These are phyloP conservation scores for Aspergillus proliferans DNA, from an alignment of 2,329 filamentous ascomycete genomes.

Conservation along the genomic window DNA sequence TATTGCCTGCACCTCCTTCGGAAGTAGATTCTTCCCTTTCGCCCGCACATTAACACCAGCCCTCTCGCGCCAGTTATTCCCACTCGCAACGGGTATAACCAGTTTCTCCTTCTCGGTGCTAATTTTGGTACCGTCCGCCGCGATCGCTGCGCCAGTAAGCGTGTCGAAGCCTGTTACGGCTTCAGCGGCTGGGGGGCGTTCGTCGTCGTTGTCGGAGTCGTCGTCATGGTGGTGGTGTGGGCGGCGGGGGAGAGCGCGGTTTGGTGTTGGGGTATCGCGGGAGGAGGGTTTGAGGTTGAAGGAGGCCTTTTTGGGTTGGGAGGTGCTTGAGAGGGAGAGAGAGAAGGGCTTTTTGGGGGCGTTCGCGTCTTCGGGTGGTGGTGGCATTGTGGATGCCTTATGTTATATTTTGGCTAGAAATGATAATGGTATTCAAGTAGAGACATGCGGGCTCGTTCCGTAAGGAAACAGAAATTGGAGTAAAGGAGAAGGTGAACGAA, in stretches of 20 bases:
- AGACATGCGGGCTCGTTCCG: neutral
- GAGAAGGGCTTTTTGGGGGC: slow-evolving; percentile 31
- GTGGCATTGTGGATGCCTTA: slow-evolving; percentile 11
- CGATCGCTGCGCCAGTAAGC: slow-evolving; percentile 33
- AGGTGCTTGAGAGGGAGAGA: slow-evolving; percentile 34
- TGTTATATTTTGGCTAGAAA: neutral
- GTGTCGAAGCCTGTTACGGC: slow-evolving; percentile 52
- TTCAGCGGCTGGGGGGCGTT: slow-evolving; percentile 31
- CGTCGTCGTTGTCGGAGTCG: slow-evolving; percentile 38
- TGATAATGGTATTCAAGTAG: neutral
- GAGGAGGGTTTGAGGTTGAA: slow-evolving; percentile 27
- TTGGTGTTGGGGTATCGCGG: slow-evolving; percentile 7
- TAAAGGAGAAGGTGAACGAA: neutral
- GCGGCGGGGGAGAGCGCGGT: slow-evolving; percentile 21
- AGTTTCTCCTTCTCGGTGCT: slow-evolving; percentile 53
- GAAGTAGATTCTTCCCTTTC: slow-evolving; percentile 57
- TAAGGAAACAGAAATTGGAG: neutral
- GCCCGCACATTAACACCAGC: slow-evolving; percentile 40
- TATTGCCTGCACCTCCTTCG: slow-evolving; percentile 48
- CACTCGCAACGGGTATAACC: slow-evolving; percentile 72
- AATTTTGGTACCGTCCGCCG: slow-evolving; percentile 27
- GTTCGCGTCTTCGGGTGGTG: slow-evolving; percentile 5
- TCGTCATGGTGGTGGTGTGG: slow-evolving; percentile 42
- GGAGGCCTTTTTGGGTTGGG: slow-evolving; percentile 24
- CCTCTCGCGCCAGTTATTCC: slow-evolving; percentile 65